Conservation (phyloP, 441 rosid species). For the Pelargonium myrrhifolium region DNA sequence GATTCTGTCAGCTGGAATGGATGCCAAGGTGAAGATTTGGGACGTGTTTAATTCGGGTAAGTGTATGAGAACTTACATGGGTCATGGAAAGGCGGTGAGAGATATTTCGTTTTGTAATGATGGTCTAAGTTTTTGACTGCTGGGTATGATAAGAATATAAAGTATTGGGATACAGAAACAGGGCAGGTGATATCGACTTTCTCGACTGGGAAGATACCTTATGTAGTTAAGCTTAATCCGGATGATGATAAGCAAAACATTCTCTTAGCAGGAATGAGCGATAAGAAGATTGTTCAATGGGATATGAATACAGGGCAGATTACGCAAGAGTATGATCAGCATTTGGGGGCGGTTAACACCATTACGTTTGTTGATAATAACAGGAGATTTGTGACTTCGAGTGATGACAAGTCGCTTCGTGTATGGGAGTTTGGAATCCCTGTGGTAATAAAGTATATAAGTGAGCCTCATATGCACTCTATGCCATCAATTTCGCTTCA, state of each 20-base stretch:
- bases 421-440: conserved; percentile 99
- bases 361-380: conserved; percentile 95
- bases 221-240: conserved; percentile 89
- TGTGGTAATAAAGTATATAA: conserved; percentile 96
- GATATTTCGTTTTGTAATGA: conserved; percentile 91
- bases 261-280: conserved; percentile 95
- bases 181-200: conserved; percentile 93
- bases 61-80: conserved; percentile 99
- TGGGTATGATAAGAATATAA: conserved; percentile 90
- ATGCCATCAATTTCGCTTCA: conserved; percentile 94
- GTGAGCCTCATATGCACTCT: conserved; percentile 99
- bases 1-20: conserved; percentile 97
- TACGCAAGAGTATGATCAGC: conserved; percentile 92
- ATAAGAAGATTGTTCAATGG: conserved; percentile 99
- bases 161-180: conserved; percentile 97
- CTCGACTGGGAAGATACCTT: conserved; percentile 87
- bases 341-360: conserved; percentile 95
- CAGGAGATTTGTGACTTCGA: conserved; percentile 92
- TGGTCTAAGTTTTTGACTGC: conserved; percentile 84
- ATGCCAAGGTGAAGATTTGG: conserved; percentile 95
- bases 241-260: conserved; percentile 94
- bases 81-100: conserved; percentile 85
- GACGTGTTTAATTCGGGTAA: conserved; percentile 94
- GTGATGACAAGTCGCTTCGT: conserved; percentile 97
- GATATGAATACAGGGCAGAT: conserved; percentile 88